Evolutionary conservation across 2,329 filamentous ascomycete species (phyloP).

Genomic region (Diplodia intermedia): DNA sequence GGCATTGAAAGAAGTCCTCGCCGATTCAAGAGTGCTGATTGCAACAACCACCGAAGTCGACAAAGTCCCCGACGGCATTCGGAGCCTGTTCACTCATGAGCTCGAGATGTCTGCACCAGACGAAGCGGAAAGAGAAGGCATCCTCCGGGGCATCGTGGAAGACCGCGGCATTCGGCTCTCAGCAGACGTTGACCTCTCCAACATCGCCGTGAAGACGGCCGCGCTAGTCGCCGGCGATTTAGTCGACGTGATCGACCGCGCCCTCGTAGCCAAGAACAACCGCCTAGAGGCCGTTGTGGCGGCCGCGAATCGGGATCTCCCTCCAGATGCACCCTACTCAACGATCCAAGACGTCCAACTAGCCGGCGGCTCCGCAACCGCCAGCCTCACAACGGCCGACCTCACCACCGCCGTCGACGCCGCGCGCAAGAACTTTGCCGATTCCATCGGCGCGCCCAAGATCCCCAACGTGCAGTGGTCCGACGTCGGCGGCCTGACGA

Average conservation of each 20-base stretch:
- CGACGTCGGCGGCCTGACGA: conserved; percentile 89
- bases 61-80: conserved; percentile 87
- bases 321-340: conserved; percentile 49
- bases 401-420: conserved; percentile 94
- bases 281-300: conserved; percentile 76
- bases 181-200: conserved; percentile 80
- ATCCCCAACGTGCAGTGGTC: conserved; percentile 97
- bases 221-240: conserved; percentile 93
- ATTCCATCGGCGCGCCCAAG: conserved; percentile 95
- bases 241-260: conserved; percentile 91
- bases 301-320: conserved; percentile 47
- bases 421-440: conserved; percentile 96
- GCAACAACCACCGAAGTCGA: conserved; percentile 96
- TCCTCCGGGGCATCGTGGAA: conserved; percentile 78
- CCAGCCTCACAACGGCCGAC: conserved; percentile 80
- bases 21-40: conserved; percentile 81
- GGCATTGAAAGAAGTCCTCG: conserved; percentile 81
- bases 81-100: conserved; percentile 93
- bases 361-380: conserved; percentile 79
- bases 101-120: conserved; percentile 92
- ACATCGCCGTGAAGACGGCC: conserved; percentile 92
- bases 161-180: conserved; percentile 79
- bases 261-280: conserved; percentile 75
- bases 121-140: conserved; percentile 88
- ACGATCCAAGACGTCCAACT: conserved; percentile 85